These are phyloP conservation scores for Paralagenidium karlingii DNA, from an alignment of 352 stramenopile species.

Conservation along the genomic window DNA sequence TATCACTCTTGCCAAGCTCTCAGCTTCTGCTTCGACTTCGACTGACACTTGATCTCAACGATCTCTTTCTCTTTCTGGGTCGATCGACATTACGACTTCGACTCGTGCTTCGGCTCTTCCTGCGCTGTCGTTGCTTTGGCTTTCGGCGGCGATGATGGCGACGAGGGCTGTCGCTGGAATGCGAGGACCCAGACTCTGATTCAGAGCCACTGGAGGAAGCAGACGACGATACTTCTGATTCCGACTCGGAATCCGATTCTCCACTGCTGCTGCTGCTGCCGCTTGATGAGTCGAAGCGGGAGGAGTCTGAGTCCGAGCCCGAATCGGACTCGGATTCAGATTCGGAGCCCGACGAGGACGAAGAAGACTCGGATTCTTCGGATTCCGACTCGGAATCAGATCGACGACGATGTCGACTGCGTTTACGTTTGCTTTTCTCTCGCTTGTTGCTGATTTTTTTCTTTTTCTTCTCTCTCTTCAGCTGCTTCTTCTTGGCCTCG, in stretches of 20 bases:
- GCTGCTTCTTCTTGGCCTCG: conserved; percentile 9
- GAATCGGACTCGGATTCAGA: conserved; percentile 19
- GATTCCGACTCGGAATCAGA: conserved; percentile 2
- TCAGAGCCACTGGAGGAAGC: conserved; percentile 5
- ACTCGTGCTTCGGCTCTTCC: too few species aligned
- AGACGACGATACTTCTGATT: conserved; percentile 5
- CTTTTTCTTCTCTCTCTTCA: conserved; percentile 6
- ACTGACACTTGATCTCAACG: too few species aligned
- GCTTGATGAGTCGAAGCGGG: too few species aligned
- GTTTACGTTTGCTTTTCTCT: conserved; percentile 9
- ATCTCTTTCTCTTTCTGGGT: too few species aligned
- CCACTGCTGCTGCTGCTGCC: conserved; percentile 6
- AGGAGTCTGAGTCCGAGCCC: conserved; percentile 9
- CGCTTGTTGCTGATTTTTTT: conserved; percentile 12
- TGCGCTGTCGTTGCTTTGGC: too few species aligned
- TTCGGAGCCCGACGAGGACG: conserved; percentile 3
- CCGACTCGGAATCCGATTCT: not conserved
- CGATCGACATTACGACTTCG: too few species aligned
- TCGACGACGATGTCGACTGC: conserved; percentile 9
- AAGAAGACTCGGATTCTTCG: conserved; percentile 7
- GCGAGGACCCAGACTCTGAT: conserved; percentile 7
- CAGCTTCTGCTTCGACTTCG: too few species aligned
- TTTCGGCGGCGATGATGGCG: too few species aligned
- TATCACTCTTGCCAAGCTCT: too few species aligned
- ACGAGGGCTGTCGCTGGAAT: too few species aligned